Evolutionary conservation across 345 rosid species (phyloP).

Genomic region (Eucalyptus tenuipes): DNA sequence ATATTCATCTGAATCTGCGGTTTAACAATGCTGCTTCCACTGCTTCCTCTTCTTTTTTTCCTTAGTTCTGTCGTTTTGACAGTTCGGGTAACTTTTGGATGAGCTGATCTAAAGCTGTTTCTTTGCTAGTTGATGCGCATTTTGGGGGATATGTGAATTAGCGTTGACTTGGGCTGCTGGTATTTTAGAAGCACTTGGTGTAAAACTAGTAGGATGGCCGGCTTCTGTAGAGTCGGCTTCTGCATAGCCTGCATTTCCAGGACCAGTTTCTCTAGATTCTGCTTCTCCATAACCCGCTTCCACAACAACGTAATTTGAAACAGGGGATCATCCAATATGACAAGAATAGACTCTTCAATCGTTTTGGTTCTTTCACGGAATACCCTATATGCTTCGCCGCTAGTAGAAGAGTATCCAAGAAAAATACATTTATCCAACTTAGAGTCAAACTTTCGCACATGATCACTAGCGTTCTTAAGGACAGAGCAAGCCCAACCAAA

Average conservation of each 20-base stretch:
- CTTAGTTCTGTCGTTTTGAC: neutral
- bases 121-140: neutral
- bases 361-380: neutral
- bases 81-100: neutral
- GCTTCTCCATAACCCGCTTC: neutral
- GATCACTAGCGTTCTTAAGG: neutral
- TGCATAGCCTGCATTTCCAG: neutral
- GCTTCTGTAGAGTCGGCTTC: neutral
- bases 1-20: neutral
- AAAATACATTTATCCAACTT: neutral
- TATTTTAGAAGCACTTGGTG: neutral
- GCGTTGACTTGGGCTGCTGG: neutral
- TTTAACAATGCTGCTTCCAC: neutral
- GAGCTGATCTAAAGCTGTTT: slow-evolving; percentile 8
- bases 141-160: neutral
- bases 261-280: neutral
- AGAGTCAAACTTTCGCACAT: neutral
- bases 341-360: neutral
- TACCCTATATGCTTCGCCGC: too few species aligned
- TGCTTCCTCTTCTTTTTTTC: too few species aligned
- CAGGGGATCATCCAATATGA: neutral
- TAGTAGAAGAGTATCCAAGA: neutral
- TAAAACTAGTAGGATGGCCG: accelerated
- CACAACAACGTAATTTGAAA: neutral
- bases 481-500: neutral